Conservation (phyloP, 108 stramenopile species). For the Cyclotella kingstonii region DNA sequence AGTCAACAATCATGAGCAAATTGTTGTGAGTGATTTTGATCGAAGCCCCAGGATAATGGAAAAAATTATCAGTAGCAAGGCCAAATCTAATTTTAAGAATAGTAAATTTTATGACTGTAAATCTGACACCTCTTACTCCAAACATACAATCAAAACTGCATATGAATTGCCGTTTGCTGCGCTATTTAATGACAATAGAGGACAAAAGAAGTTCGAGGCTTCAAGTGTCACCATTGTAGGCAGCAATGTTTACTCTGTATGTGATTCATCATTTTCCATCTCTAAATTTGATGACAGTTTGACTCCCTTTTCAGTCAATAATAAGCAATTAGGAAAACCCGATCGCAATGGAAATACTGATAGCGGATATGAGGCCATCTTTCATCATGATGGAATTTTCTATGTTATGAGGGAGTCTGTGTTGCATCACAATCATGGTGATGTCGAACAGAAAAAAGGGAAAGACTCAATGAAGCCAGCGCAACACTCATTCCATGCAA, state of each 20-base stretch:
- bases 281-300: conserved; percentile 39
- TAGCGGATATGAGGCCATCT: conserved; percentile 69
- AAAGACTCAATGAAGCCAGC: conserved; percentile 5
- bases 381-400: conserved; percentile 51
- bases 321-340: conserved; percentile 59
- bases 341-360: conserved; percentile 47
- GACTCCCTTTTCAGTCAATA: conserved; percentile 44
- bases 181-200: conserved; percentile 49
- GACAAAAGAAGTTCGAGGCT: conserved; percentile 58
- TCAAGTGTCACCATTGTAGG: conserved; percentile 37
- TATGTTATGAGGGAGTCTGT: conserved; percentile 70
- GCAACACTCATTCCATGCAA: conserved; percentile 44
- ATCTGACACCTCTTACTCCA: conserved; percentile 41
- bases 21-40: too few species aligned
- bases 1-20: too few species aligned
- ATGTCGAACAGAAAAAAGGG: background rate
- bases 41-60: background rate
- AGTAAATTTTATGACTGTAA: conserved; percentile 25
- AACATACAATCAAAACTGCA: conserved; percentile 49
- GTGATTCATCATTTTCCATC: conserved; percentile 59
- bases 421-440: conserved; percentile 25
- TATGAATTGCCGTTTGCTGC: conserved; percentile 56
- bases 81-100: too few species aligned
- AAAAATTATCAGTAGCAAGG: too few species aligned
- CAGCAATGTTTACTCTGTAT: conserved; percentile 27